Conservation (phyloP, 2,329 filamentous ascomycete genomes). For the Penicillium griseofulvum region DNA sequence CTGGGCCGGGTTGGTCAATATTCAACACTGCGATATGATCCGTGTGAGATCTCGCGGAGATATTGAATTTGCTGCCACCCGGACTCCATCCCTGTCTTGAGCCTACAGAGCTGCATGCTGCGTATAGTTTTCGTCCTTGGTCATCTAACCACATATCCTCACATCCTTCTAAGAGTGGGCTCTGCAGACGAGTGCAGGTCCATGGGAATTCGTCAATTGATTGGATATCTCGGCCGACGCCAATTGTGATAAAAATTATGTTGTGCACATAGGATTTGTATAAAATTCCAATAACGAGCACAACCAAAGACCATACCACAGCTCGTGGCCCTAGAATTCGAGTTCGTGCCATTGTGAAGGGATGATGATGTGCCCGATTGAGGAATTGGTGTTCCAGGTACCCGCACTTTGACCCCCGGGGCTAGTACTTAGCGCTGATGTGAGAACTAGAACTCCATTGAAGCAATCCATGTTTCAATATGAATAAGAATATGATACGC, state of each 20-base stretch:
- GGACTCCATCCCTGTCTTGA: not conserved
- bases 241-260: not conserved
- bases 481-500: not conserved
- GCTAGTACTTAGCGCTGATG: constrained; percentile 24
- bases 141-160: constrained; percentile 33
- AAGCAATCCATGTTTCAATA: not conserved
- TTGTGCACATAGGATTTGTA: not conserved
- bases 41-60: constrained; percentile 19
- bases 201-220: constrained; percentile 34
- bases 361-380: not conserved
- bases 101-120: not conserved
- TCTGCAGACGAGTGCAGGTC: constrained; percentile 23
- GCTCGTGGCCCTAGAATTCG: not conserved
- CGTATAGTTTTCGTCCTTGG: not conserved
- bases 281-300: not conserved
- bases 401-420: not conserved
- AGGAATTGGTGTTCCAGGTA: not conserved
- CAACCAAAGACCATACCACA: not conserved
- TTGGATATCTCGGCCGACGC: constrained; percentile 22
- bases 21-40: constrained; percentile 30
- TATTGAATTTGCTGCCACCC: constrained; percentile 19
- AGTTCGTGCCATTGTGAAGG: not conserved
- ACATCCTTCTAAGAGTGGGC: constrained; percentile 29
- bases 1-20: constrained; percentile 23
- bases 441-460: constrained; percentile 29